phyloP scores from a whole-genome alignment of 768 basidiomycete species.

The Hericium erinaceus region DNA sequence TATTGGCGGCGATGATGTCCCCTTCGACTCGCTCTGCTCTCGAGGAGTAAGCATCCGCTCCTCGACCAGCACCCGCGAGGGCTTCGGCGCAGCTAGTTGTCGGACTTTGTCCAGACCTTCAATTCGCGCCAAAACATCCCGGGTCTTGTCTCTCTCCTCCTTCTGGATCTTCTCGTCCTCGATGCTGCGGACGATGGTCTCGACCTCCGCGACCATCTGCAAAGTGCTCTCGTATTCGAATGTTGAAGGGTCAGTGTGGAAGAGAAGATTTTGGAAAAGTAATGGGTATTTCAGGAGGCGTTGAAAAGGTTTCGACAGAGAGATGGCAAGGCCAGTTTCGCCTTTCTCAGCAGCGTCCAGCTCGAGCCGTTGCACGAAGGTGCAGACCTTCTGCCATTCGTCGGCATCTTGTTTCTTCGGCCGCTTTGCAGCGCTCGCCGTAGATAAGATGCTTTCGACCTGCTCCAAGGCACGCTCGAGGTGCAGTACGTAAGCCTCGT shows the following conservation, averaged over 20 bases:
- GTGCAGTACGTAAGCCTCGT: conserved; percentile 91
- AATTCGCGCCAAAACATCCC: conserved; percentile 92
- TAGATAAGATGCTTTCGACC: conserved; percentile 69
- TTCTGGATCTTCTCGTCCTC: conserved; percentile 98
- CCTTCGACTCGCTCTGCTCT: conserved; percentile 13
- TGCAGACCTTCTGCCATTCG: conserved; percentile 73
- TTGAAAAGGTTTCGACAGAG: conserved; percentile 95
- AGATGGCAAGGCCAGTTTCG: conserved; percentile 91
- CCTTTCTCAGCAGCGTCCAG: conserved; percentile 74
- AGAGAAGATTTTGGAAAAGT: conserved; percentile 94
- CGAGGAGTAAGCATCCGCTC: conserved; percentile 50
- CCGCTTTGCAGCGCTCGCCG: conserved; percentile 55
- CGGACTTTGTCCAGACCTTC: conserved; percentile 93
- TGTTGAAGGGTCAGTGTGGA: conserved; percentile 93
- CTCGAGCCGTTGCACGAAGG: conserved; percentile 69
- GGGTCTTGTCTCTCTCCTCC: conserved; percentile 90
- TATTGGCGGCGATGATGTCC: conserved; percentile 23
- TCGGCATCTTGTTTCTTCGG: conserved; percentile 75
- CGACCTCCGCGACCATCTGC: conserved; percentile 95
- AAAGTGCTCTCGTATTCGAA: conserved; percentile 96
- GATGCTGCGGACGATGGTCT: conserved; percentile 90
- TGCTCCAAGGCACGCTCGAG: conserved; percentile 85
- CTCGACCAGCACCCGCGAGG: conserved; percentile 78
- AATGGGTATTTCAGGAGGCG: conserved; percentile 94
- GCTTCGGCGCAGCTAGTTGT: conserved; percentile 86